Evolutionary conservation across 805 yeast genomes (phyloP).

Genomic region (Teunomyces atbi): DNA sequence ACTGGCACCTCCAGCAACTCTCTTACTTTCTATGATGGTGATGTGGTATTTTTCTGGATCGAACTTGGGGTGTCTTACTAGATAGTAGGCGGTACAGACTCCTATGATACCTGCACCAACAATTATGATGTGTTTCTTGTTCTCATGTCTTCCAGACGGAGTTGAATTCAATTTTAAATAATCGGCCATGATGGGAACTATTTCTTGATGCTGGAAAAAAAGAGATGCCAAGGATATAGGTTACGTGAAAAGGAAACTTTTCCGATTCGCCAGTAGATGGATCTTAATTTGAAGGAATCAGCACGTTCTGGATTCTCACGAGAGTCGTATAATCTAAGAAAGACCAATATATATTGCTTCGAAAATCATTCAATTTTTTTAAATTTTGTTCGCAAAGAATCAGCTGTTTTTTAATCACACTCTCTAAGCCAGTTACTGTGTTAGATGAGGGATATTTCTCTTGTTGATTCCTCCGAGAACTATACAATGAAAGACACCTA

Average conservation of each 20-base stretch:
- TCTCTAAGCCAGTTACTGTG: not conserved
- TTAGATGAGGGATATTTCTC: not conserved
- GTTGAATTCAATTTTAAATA: slow-evolving; percentile 21
- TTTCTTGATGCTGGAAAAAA: not conserved
- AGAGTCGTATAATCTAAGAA: not conserved
- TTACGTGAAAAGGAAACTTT: not conserved
- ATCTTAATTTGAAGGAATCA: not conserved
- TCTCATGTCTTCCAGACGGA: slow-evolving; percentile 48
- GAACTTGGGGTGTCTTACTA: slow-evolving; percentile 79
- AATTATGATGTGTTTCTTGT: slow-evolving; percentile 71
- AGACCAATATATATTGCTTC: slow-evolving; percentile 1
- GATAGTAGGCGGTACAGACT: slow-evolving; percentile 87
- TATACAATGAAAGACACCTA: no score
- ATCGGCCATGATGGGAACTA: slow-evolving; percentile 8
- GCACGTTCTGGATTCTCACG: not conserved
- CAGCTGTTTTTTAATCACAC: slow-evolving; percentile 2
- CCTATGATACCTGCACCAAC: slow-evolving; percentile 98
- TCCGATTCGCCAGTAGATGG: not conserved
- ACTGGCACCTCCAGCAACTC: slow-evolving; percentile 96
- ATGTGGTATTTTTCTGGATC: slow-evolving; percentile 73
- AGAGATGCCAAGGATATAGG: not conserved
- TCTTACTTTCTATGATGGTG: slow-evolving; percentile 79
- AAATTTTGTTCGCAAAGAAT: not conserved
- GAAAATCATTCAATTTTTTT: slow-evolving; percentile 4
- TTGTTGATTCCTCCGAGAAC: no score